Evolutionary conservation across 176 grass and related monocot species (phyloP).

Genomic region (Musa troglodytarum): DNA sequence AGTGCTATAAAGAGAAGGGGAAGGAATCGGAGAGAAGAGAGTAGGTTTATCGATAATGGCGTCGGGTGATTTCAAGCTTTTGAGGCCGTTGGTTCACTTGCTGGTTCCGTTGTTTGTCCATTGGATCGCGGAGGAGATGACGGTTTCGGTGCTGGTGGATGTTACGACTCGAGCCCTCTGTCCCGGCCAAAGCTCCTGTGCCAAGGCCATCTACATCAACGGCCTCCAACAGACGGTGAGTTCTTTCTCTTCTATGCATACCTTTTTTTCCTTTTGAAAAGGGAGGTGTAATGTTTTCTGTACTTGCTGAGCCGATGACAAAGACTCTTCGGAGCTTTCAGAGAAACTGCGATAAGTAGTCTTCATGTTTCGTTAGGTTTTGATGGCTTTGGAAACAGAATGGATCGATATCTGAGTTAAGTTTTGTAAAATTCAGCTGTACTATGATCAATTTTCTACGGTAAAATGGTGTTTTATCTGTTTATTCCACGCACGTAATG

Average conservation of each 20-base stretch:
- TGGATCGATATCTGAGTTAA: no score
- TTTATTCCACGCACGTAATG: background rate
- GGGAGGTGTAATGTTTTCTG: background rate
- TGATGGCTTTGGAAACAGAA: background rate
- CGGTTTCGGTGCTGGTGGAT: slow-evolving; percentile 78
- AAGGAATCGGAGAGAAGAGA: background rate
- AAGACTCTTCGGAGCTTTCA: no score
- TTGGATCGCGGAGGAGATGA: slow-evolving; percentile 82
- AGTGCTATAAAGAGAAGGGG: background rate
- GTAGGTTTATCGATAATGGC: background rate
- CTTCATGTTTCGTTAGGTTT: background rate
- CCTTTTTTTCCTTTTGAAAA: background rate
- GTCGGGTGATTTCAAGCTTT: slow-evolving; percentile 18
- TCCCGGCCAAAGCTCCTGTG: slow-evolving; percentile 29
- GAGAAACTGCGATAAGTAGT: background rate
- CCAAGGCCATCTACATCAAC: slow-evolving; percentile 78
- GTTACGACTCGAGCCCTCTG: slow-evolving; percentile 58
- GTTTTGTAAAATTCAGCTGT: background rate
- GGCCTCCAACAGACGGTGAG: slow-evolving; percentile 62
- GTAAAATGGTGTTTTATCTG: background rate
- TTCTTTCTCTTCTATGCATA: background rate
- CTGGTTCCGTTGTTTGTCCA: slow-evolving; percentile 46
- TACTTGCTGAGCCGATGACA: no score
- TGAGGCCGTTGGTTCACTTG: slow-evolving; percentile 51
- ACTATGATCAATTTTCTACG: background rate